These are phyloP conservation scores for Amphicarpaea edgeworthii DNA, from an alignment of 306 rosid genomes.

Conservation along the genomic window DNA sequence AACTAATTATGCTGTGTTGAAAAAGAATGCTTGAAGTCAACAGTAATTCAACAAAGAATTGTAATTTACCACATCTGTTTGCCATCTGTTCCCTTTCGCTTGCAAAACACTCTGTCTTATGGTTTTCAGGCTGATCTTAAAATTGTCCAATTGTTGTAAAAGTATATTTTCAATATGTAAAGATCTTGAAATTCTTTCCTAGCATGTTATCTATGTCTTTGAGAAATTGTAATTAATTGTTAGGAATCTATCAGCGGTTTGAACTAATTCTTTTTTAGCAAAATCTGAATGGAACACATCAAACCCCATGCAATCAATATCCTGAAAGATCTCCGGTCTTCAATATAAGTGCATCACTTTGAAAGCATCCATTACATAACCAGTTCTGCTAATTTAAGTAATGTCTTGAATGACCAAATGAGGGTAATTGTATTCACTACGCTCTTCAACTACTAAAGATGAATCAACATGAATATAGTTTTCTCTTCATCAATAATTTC, in stretches of 20 bases:
- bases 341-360: neutral
- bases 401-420: neutral
- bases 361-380: neutral
- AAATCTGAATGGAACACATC: slow-evolving; percentile 12
- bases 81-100: neutral
- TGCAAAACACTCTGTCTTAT: neutral
- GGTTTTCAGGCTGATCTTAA: slow-evolving; percentile 9
- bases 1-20: neutral
- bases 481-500: neutral
- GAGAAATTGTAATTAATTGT: neutral
- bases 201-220: neutral
- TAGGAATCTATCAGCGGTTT: neutral
- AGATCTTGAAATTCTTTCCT: slow-evolving; percentile 16
- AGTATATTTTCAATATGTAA: neutral
- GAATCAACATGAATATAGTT: neutral
- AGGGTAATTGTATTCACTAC: neutral
- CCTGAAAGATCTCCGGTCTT: neutral
- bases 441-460: neutral
- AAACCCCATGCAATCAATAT: slow-evolving; percentile 14
- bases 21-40: neutral
- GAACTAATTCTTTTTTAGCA: neutral
- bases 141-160: neutral
- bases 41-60: slow-evolving; percentile 1
- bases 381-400: neutral
- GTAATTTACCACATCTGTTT: neutral